Conservation (phyloP, 495 filamentous ascomycete genomes). For the Hyaloscypha variabilis region DNA sequence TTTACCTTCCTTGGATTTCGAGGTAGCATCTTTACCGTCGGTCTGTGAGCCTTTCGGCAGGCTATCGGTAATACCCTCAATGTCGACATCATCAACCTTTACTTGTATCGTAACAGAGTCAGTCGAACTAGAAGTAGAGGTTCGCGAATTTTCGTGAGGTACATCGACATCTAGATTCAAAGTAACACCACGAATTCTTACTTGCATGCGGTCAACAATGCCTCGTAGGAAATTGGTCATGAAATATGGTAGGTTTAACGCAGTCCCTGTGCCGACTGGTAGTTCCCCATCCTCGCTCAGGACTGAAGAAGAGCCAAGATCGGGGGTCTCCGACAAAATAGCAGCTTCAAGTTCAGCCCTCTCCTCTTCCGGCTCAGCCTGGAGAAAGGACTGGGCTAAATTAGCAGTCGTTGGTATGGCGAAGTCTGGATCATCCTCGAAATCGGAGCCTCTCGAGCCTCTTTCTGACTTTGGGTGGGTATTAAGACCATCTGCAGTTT, state of each 20-base stretch:
- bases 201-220: conserved; percentile 75
- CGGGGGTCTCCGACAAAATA: conserved; percentile 66
- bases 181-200: conserved; percentile 62
- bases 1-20: conserved; percentile 58
- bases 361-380: conserved; percentile 76
- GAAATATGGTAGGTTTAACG: conserved; percentile 76
- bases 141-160: conserved; percentile 54
- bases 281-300: conserved; percentile 64
- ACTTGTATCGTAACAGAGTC: conserved; percentile 67
- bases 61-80: conserved; percentile 62
- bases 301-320: conserved; percentile 56
- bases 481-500: neutral
- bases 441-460: neutral
- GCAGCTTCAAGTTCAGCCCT: conserved; percentile 77
- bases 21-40: conserved; percentile 34
- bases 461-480: neutral
- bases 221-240: conserved; percentile 83
- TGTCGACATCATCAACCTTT: conserved; percentile 63
- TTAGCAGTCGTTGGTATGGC: conserved; percentile 76
- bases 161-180: conserved; percentile 65
- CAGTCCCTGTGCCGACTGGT: conserved; percentile 71
- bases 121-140: conserved; percentile 35
- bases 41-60: conserved; percentile 13
- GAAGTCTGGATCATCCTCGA: conserved; percentile 34
- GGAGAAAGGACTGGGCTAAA: conserved; percentile 84